Percentiles rank a stretch among this genome's conserved stretches.
These are phyloP conservation scores for Aspergillus felis DNA, from an alignment of 2,329 filamentous ascomycete species.

Conservation along the genomic window DNA sequence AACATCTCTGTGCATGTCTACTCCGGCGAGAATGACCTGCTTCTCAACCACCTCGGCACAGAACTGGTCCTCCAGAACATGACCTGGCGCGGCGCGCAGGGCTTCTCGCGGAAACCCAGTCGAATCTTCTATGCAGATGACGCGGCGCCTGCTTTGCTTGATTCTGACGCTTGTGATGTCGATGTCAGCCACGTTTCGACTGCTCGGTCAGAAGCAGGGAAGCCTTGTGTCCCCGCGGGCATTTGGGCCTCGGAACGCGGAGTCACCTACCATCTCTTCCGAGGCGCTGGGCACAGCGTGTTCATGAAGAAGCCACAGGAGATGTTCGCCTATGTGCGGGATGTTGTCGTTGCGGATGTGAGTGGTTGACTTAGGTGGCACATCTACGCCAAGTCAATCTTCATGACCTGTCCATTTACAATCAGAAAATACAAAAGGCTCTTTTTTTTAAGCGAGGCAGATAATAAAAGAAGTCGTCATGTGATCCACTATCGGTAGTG, in stretches of 20 bases:
- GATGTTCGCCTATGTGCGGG: constrained; percentile 36
- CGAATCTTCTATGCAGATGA: constrained; percentile 24
- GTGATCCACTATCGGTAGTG: neutral
- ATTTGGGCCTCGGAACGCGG: constrained; percentile 32
- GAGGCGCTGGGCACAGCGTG: constrained; percentile 32
- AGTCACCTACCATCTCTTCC: constrained; percentile 35
- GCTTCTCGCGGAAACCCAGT: constrained; percentile 28
- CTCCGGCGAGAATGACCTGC: constrained; percentile 35
- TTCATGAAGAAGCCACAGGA: constrained; percentile 27
- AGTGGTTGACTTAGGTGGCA: neutral
- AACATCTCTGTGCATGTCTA: constrained; percentile 35
- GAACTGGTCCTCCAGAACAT: constrained; percentile 39
- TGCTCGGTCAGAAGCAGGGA: neutral
- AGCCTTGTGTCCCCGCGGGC: constrained; percentile 17
- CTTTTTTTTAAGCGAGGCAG: neutral
- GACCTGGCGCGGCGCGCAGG: constrained; percentile 38
- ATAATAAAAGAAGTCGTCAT: neutral
- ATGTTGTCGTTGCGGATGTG: constrained; percentile 25
- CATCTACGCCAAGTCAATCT: neutral
- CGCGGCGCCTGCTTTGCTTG: constrained; percentile 12
- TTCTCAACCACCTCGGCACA: constrained; percentile 36
- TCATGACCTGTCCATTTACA: neutral
- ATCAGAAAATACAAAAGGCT: neutral
- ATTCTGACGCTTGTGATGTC: neutral
- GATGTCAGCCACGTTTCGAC: neutral